Percentiles rank a stretch among this genome's conserved stretches.
Conservation (phyloP, 2,329 filamentous ascomycete species). For the Penicillium digitatum region DNA sequence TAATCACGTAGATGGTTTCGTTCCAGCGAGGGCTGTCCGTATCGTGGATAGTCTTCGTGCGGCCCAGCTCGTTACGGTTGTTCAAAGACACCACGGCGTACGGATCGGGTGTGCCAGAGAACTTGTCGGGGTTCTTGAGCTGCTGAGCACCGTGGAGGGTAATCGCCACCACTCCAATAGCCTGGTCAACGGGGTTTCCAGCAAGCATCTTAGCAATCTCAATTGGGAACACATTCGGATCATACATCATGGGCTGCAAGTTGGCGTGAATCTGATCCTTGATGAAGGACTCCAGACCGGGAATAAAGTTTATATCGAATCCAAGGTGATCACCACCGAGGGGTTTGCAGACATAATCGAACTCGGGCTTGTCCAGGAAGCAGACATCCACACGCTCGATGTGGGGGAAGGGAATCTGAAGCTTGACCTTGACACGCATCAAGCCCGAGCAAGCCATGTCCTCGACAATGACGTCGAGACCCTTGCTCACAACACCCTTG, state of each 20-base stretch:
- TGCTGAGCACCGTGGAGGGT: constrained; percentile 88
- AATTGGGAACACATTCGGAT: constrained; percentile 94
- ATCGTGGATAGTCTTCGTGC: constrained; percentile 83
- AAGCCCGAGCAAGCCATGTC: constrained; percentile 94
- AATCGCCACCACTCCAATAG: constrained; percentile 87
- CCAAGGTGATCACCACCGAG: constrained; percentile 92
- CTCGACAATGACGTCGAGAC: constrained; percentile 94
- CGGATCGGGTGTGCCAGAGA: constrained; percentile 85
- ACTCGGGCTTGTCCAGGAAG: constrained; percentile 81
- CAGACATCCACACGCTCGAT: constrained; percentile 93
- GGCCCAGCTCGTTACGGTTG: constrained; percentile 71
- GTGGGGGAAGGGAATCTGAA: constrained; percentile 92
- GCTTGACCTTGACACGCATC: constrained; percentile 96
- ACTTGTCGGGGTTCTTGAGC: constrained; percentile 92
- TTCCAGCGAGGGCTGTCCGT: constrained; percentile 89
- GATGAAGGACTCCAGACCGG: constrained; percentile 88
- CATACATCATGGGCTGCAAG: constrained; percentile 95
- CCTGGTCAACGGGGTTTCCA: constrained; percentile 88
- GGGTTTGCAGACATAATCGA: constrained; percentile 98
- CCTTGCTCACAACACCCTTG: constrained; percentile 95
- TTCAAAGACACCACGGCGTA: constrained; percentile 85
- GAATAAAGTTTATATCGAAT: constrained; percentile 99
- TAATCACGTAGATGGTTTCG: constrained; percentile 91
- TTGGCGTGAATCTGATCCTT: constrained; percentile 94
- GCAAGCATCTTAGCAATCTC: constrained; percentile 98